A percentile compares a stretch with the other conserved stretches of the same genome.
phyloP scores from a whole-genome alignment of 2,329 filamentous ascomycete species.

The Botryotinia convoluta region DNA sequence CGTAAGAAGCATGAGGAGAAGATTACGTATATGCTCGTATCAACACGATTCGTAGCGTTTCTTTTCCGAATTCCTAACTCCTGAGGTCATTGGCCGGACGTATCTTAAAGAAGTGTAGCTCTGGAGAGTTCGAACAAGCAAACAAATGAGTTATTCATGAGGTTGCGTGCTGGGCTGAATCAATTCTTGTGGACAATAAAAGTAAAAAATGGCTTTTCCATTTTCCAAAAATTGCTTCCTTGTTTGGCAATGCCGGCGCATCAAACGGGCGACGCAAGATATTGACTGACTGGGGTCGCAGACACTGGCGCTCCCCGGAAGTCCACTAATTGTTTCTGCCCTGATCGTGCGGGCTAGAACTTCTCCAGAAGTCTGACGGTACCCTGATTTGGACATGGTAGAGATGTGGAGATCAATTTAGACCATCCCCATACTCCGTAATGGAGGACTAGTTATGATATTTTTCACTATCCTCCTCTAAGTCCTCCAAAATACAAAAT shows the following conservation, averaged over 20 bases:
- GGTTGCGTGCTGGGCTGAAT: background rate
- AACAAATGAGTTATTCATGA: background rate
- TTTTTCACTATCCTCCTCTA: background rate
- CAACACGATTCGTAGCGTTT: background rate
- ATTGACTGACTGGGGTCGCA: background rate
- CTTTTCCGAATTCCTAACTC: background rate
- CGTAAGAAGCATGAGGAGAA: background rate
- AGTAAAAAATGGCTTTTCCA: background rate
- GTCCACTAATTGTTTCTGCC: background rate
- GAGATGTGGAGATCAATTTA: background rate
- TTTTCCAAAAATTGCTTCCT: background rate
- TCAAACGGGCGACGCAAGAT: background rate
- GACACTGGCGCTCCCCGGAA: constrained; percentile 6
- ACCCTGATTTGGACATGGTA: background rate
- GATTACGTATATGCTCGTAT: background rate
- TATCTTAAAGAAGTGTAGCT: background rate
- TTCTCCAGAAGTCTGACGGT: background rate
- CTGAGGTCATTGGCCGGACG: background rate
- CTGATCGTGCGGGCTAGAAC: background rate
- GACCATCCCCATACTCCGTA: background rate
- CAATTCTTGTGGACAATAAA: background rate
- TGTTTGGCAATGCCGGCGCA: background rate
- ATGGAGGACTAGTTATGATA: background rate
- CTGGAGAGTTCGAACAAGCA: no score
- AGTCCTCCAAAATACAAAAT: background rate